Evolutionary conservation across 1,139 yeast genomes (phyloP), one percentile per base, ranked within the genome.

Genomic region (Debaryomyces fabryi): DNA sequence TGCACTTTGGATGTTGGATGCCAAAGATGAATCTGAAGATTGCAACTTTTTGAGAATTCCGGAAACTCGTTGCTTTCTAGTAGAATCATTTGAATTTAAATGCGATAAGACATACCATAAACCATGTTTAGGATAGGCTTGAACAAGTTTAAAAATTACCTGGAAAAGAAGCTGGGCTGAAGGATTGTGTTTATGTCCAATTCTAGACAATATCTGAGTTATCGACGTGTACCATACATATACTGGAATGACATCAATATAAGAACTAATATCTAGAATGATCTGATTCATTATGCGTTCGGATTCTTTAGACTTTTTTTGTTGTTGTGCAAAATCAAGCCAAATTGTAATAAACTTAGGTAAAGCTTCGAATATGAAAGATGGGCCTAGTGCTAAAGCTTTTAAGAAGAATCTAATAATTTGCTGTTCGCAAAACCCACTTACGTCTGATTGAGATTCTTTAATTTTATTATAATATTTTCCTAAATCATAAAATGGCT

Each of bases 271-370:
- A 46, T 85, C 85, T 18, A 76, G 72, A 2, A 84, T 74, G 15
- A 86, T 80, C 34, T 70, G 69, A 1, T 69, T 66, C 37, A 81
- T 65, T 45, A 73, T 74, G 41, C 75, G 70, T 47, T 71, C 58
- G 51, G 77, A 59, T 53, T 67, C 68, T 59, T 72, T 60, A 2
- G 62, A 52, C 18, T 58, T 57, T 23, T 58, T 55, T 5, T 59
- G 52, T 30, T 52, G 56, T 44, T 69, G 81, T 2, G 92, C 88
- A 63, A 86, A 88, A 59, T 93, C 97, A 16, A 95, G 72, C 99
- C 99, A 95, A 16, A 91, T 78, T 0, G 97, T 92, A 6, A 93
- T 78, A 23, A 91, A 80, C 61, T 91, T 91, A 0, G 99, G 99
- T 20, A 95, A 69, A 0, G 96, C 88, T 65, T 95, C 98, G 59